Base-by-base conservation (phyloP, 176 grass and related monocot species). In the Tuctoria greenei region DNA sequence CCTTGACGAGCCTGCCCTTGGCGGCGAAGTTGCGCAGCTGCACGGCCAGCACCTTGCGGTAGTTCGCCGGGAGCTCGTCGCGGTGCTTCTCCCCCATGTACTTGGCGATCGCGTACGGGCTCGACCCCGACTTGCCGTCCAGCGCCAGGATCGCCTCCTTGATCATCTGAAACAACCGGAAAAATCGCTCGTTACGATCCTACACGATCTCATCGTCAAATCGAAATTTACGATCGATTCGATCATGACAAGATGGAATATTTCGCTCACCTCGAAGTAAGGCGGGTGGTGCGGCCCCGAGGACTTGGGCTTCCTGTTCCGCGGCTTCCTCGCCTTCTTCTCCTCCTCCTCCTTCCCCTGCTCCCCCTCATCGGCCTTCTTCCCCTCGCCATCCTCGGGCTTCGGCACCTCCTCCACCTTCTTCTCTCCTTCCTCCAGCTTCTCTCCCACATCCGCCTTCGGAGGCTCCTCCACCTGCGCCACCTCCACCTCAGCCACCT, bases 51-150 rank as follows among this genome's bases (percentile, higher is more conserved):
- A 93, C 86, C 84, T 93, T 97, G 70, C 83, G 85, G 81, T 88
- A 97, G 80, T 97, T 97, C 0, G 78, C 54, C 17, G 91, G 91
- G 10, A 97, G 87, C 49, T 59, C 86, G 6, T 73, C 88, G 74
- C 64, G 86, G 73, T 97, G 91, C 86, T 85, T 79, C 81, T 93
- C 88, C 36, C 64, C 94, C 6, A 97, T 89, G 81, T 75, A 77
- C 82, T 97, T 97, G 4, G 84, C 91, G 74, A 97, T 97, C 62
- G 91, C 88, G 66, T 91, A 89, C 37, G 71, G 37, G 72, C 91
- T 97, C 75, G 86, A 83, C n/a, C 86, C 94, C 15, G 72, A 67
- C 66, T 74, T 87, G 27, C 81, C 87, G 37, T 91, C 86, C 44
- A 82, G 81, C 26, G 88, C 76, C 75, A 83, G 24, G 59, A 97